Evolutionary conservation across 495 filamentous ascomycete genomes (phyloP), one percentile per base, ranked within the genome.

Genomic region (Acidomyces sp.): DNA sequence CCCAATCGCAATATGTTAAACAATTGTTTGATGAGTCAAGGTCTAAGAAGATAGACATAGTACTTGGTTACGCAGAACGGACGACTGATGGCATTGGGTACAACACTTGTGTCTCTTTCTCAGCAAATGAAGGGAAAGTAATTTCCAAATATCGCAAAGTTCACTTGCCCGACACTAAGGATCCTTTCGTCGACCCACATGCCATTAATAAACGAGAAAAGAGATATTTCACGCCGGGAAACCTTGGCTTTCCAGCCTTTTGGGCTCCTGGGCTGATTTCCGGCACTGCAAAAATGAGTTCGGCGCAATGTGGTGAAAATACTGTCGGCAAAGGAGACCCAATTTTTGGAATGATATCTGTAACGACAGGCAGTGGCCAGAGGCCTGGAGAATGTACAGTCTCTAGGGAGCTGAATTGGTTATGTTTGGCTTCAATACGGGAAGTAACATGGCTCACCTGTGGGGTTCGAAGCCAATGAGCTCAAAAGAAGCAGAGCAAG

Each of bases 291-390:
- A 48, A 53, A 32, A 37, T 41, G 23, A 10, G 47, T 9, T 29
- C 48, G 9, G 28, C 19, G 16, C 39, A 33, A 11, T 10, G 17
- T n/a, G 35, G 18, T 17, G 43, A 51, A 15, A 41, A 26, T 7
- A 38, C 51, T 9, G 41, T 35, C n/a, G 63, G 56, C 12, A 55
- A 57, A 37, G 61, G 62, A 6, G 65, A 69, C 48, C 65, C 67
- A 1, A 64, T 70, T 22, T 29, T 68, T 19, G 67, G 67, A 2
- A 68, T 70, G 64, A 54, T 70, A 66, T 70, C 45, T 69, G 67
- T 54, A 70, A 69, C 39, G 67, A 69, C 46, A 46, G 65, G 4
- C 57, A 65, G 19, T 70, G 67, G 67, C 56, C 62, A 6, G 67
- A 70, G 37, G 56, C 55, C 1, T 70, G 67, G 65, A 51, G 67